These are phyloP conservation scores for Selaginella moellendorffii DNA, from an alignment of 75 land plant genomes.

Conservation along the genomic window DNA sequence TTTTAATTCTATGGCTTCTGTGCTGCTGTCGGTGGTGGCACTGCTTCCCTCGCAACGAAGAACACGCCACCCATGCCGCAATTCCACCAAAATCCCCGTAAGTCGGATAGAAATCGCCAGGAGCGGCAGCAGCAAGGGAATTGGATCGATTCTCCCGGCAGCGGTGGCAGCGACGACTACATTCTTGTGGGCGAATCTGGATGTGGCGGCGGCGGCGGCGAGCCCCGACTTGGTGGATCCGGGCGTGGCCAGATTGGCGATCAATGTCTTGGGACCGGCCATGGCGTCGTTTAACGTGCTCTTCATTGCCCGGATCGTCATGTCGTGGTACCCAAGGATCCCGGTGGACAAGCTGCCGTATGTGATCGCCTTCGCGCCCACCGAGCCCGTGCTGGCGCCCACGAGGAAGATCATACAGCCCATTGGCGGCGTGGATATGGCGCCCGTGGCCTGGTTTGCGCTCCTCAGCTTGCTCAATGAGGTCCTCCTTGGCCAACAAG, in stretches of 20 bases:
- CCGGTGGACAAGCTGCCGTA: conserved; percentile 85
- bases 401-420: conserved; percentile 86
- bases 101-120: too few relatives aligned
- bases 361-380: conserved; percentile 84
- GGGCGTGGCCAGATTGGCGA: conserved; percentile 47
- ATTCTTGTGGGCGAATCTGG: too few relatives aligned
- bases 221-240: too few relatives aligned
- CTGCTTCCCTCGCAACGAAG: too few relatives aligned
- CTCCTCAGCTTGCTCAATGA: conserved; percentile 78
- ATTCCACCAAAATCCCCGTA: too few relatives aligned
- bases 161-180: too few relatives aligned
- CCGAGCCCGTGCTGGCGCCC: conserved; percentile 60
- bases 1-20: too few relatives aligned
- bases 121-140: too few relatives aligned
- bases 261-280: conserved; percentile 50
- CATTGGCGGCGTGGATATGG: conserved; percentile 88
- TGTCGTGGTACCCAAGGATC: conserved; percentile 97
- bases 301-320: conserved; percentile 73
- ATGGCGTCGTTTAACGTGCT: conserved; percentile 62
- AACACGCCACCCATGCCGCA: too few relatives aligned
- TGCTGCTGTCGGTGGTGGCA: too few relatives aligned
- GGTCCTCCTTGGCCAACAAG: conserved; percentile 79
- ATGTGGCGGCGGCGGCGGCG: too few relatives aligned
- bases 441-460: conserved; percentile 93
- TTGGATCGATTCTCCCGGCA: too few relatives aligned